Base-by-base conservation (phyloP, 371 early-diverging fungal genomes). In the Parasitella parasitica region DNA sequence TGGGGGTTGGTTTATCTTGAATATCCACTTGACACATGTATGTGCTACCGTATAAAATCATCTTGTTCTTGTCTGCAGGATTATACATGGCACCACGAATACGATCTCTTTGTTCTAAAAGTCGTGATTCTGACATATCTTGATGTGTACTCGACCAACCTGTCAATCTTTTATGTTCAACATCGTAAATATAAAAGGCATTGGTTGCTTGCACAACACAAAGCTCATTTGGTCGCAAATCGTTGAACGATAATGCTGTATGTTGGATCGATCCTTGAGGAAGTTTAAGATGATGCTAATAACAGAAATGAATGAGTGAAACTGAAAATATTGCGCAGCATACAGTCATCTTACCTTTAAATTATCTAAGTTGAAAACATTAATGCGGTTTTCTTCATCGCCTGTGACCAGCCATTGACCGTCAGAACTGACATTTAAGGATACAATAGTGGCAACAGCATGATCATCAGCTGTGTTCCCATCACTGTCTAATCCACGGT, bases 321-420 rank as follows among this genome's bases (percentile, higher is more conserved):
- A n/a, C n/a, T n/a, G n/a, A n/a, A n/a, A n/a, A n/a, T n/a, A n/a
- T n/a, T n/a, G n/a, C n/a, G n/a, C n/a, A n/a, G n/a, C n/a, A n/a
- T n/a, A n/a, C 22, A 58, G 18, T 34, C 16, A 49, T 9, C 59
- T 62, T 75, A 91, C 91, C 86, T 86, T 78, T 50, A 90, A 70
- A 34, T 83, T 81, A 61, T 92, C 91, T 49, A 95, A 63, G 54
- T 89, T 89, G 46, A 85, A 91, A n/a, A 95, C 82, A 62, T 87
- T 80, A 50, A 94, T 88, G 43, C 85, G 78, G 66, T 89, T 91
- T 8, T 77, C 71, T 59, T 89, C 76, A 70, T 94, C 96, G 4
- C 88, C 90, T 7, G 91, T 88, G 3, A 88, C 94, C 32, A 95
- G 71, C 88, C 90, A 93, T 65, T 86, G 86, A 16, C 89, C 91